Conservation (phyloP, 192 early-diverging fungal species). For the Coemansia furcata region DNA sequence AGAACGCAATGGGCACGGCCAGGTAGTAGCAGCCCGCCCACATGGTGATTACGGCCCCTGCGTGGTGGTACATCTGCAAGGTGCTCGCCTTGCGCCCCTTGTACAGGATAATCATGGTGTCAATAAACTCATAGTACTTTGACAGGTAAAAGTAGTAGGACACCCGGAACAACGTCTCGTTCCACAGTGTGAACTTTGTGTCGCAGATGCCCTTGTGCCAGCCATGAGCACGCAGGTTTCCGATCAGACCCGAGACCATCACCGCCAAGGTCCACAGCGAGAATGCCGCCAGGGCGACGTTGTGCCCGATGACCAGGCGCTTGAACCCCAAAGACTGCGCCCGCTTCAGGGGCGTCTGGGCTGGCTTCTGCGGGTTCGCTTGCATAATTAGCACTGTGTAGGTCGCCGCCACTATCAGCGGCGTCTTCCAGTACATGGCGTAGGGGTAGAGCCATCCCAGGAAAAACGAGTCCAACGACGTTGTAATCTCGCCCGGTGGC, state of each 20-base stretch:
- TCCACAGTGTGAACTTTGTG: constrained; percentile 64
- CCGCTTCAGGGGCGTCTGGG: constrained; percentile 7
- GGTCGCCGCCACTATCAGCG: constrained; percentile 57
- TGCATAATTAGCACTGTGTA: constrained; percentile 54
- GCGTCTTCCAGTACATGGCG: constrained; percentile 72
- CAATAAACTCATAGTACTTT: constrained; percentile 87
- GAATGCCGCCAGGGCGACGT: constrained; percentile 67
- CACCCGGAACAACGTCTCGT: constrained; percentile 67
- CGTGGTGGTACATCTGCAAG: constrained; percentile 87
- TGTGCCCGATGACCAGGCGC: constrained; percentile 75
- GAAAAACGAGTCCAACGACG: constrained; percentile 55
- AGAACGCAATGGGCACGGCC: constrained; percentile 80
- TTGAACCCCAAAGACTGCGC: constrained; percentile 59
- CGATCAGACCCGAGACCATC: constrained; percentile 57
- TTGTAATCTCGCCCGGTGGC: constrained; percentile 33
- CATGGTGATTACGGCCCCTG: constrained; percentile 88
- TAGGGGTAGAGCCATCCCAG: constrained; percentile 70
- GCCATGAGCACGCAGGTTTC: constrained; percentile 54
- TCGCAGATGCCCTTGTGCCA: constrained; percentile 70
- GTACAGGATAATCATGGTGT: constrained; percentile 80
- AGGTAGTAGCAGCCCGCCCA: constrained; percentile 76
- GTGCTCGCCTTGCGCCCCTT: constrained; percentile 72
- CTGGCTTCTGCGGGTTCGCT: constrained; percentile 39
- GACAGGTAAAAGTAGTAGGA: constrained; percentile 86
- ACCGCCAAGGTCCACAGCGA: constrained; percentile 71